phyloP scores from a whole-genome alignment of 1,139 yeast genomes.

The Suhomyces atakaporum region DNA sequence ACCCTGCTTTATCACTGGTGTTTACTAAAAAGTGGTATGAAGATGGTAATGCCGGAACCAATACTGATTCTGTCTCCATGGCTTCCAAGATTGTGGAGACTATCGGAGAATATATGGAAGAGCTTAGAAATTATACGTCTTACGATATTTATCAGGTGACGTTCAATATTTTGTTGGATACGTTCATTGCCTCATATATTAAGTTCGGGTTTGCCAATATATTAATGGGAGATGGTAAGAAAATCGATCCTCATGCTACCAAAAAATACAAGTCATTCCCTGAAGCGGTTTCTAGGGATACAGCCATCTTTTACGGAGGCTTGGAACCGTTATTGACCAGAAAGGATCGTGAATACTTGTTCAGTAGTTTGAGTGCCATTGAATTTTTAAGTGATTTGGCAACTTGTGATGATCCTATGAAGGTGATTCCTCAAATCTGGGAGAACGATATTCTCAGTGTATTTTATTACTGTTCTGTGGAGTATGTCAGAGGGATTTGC shows the following conservation, averaged over 20 bases:
- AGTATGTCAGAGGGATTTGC: conserved; percentile 58
- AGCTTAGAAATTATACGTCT: conserved; percentile 53
- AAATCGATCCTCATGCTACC: conserved; percentile 60
- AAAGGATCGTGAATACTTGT: conserved; percentile 54
- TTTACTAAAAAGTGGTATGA: conserved; percentile 51
- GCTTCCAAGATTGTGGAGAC: conserved; percentile 68
- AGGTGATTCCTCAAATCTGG: conserved; percentile 60
- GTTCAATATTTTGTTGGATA: conserved; percentile 45
- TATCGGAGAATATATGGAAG: conserved; percentile 71
- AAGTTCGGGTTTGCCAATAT: conserved; percentile 48
- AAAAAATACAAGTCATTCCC: conserved; percentile 44
- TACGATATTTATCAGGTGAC: conserved; percentile 49
- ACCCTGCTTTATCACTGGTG: conserved; percentile 44
- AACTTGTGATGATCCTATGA: conserved; percentile 51
- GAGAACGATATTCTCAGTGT: conserved; percentile 52
- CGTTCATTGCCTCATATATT: conserved; percentile 47
- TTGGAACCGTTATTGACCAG: conserved; percentile 54
- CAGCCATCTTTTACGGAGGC: conserved; percentile 61
- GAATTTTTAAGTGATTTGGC: conserved; percentile 74
- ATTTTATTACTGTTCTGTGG: conserved; percentile 68
- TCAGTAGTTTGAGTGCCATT: conserved; percentile 53
- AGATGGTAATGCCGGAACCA: conserved; percentile 35
- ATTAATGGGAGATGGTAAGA: conserved; percentile 50
- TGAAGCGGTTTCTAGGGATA: conserved; percentile 57
- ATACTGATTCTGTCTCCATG: conserved; percentile 39